Percentiles rank a stretch among this genome's conserved stretches.
Evolutionary conservation across 345 rosid species (phyloP).

Genomic region (Cardamine chenopodiifolia): DNA sequence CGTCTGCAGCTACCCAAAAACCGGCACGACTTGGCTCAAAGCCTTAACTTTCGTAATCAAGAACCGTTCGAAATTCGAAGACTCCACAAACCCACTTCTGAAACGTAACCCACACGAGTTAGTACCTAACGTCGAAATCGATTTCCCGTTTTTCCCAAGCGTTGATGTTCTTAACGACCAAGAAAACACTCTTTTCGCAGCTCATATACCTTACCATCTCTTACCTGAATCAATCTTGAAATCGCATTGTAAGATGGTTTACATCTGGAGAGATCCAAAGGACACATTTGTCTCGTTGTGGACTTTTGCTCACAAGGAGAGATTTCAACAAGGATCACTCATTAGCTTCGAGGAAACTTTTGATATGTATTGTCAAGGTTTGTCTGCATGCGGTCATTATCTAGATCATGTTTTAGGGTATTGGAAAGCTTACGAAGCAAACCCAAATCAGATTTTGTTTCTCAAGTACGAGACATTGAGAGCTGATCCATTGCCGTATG

Average conservation of each 20-base stretch:
- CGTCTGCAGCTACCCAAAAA: conserved; percentile 46
- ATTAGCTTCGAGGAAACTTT: conserved; percentile 33
- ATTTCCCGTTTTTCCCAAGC: conserved; percentile 38
- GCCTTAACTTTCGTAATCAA: conserved; percentile 42
- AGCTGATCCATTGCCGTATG: conserved; percentile 35
- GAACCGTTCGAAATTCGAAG: conserved; percentile 33
- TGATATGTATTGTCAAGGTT: conserved; percentile 38
- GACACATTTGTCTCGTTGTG: conserved; percentile 43
- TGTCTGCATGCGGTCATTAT: conserved; percentile 41
- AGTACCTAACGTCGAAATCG: conserved; percentile 46
- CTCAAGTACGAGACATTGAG: conserved; percentile 41
- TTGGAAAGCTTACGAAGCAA: conserved; percentile 38
- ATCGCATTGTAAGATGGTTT: conserved; percentile 36
- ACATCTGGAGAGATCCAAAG: conserved; percentile 46
- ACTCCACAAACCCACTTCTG: conserved; percentile 34
- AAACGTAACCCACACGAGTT: conserved; percentile 45
- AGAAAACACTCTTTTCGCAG: conserved; percentile 41
- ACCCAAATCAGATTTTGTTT: conserved; percentile 39
- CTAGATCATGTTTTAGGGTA: conserved; percentile 44
- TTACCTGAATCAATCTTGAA: conserved; percentile 34
- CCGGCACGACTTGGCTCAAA: conserved; percentile 48
- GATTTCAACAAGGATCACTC: conserved; percentile 24
- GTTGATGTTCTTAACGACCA: conserved; percentile 38
- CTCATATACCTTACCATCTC: conserved; percentile 40
- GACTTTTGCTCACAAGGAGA: conserved; percentile 43